Conservation (phyloP, 169 alveolate species). For the Plasmodium cynomolgi region DNA sequence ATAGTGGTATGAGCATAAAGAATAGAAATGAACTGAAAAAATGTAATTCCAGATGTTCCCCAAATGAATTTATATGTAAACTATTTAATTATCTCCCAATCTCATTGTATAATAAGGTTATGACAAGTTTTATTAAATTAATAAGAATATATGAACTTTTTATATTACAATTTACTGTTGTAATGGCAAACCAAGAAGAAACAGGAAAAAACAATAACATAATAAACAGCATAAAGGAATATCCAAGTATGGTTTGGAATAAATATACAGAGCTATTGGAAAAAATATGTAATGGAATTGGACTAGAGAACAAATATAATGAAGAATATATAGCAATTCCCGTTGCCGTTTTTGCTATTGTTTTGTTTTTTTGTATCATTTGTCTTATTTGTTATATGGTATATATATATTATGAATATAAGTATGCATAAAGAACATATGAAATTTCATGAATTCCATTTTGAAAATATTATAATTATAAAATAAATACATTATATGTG, state of each 20-base stretch:
- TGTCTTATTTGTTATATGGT: not conserved
- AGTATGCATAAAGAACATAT: not conserved
- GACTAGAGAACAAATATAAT: no score
- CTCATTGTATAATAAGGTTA: not conserved
- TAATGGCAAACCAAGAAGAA: not conserved
- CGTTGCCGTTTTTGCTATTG: no score
- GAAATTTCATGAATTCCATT: not conserved
- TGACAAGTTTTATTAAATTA: no score
- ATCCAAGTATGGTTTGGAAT: not conserved
- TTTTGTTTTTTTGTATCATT: no score
- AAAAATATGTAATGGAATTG: no score
- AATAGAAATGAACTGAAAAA: not conserved
- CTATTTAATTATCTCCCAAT: not conserved
- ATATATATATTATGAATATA: not conserved
- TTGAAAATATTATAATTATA: not conserved
- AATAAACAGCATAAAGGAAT: not conserved
- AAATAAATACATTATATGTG: not conserved
- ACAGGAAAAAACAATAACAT: not conserved
- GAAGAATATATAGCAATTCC: no score
- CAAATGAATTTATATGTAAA: no score
- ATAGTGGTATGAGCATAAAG: not conserved
- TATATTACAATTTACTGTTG: not conserved
- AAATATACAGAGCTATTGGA: not conserved
- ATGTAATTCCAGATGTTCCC: not conserved
- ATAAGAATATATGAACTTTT: not conserved